Conservation (phyloP, 805 yeast genomes). For the Torulaspora microellipsoides region DNA sequence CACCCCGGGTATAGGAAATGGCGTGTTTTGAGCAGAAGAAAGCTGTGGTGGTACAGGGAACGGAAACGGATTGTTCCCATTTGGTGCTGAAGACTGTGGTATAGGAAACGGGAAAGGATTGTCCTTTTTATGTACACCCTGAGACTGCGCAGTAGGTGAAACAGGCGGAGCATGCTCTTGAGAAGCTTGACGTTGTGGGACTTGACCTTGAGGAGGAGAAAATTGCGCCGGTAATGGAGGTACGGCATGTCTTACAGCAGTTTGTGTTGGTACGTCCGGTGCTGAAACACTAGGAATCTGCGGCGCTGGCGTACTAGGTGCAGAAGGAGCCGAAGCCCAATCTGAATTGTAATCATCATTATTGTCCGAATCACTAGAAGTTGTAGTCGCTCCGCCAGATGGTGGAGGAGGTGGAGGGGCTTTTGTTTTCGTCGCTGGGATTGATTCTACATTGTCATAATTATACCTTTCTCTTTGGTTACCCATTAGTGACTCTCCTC, state of each 20-base stretch:
- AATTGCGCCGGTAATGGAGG: conserved; percentile 19
- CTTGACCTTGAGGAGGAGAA: conserved; percentile 8
- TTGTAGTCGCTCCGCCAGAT: conserved; percentile 26
- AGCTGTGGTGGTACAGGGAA: conserved; percentile 14
- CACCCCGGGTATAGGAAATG: conserved; percentile 9
- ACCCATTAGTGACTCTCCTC: conserved; percentile 31
- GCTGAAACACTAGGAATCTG: conserved; percentile 14
- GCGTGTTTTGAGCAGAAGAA: conserved; percentile 5
- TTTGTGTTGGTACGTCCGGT: conserved; percentile 14
- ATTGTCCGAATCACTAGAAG: conserved; percentile 13
- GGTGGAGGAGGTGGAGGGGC: conserved; percentile 46
- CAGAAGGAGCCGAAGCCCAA: conserved; percentile 22
- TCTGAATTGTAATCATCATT: conserved; percentile 17
- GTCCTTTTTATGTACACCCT: conserved; percentile 7
- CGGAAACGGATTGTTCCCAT: conserved; percentile 12
- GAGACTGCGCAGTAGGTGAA: conserved; percentile 4
- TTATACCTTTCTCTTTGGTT: conserved; percentile 32
- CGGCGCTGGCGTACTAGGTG: conserved; percentile 25
- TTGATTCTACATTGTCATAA: conserved; percentile 26
- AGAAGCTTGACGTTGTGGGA: conserved; percentile 7
- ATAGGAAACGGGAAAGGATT: conserved; percentile 20
- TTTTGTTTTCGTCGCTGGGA: conserved; percentile 34
- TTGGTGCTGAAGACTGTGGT: conserved; percentile 10
- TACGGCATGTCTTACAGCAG: conserved; percentile 18
- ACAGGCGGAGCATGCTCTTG: conserved; percentile 10